These are phyloP conservation scores for Diaporthe citrichinensis DNA, from an alignment of 2,329 filamentous ascomycete species.

Conservation along the genomic window DNA sequence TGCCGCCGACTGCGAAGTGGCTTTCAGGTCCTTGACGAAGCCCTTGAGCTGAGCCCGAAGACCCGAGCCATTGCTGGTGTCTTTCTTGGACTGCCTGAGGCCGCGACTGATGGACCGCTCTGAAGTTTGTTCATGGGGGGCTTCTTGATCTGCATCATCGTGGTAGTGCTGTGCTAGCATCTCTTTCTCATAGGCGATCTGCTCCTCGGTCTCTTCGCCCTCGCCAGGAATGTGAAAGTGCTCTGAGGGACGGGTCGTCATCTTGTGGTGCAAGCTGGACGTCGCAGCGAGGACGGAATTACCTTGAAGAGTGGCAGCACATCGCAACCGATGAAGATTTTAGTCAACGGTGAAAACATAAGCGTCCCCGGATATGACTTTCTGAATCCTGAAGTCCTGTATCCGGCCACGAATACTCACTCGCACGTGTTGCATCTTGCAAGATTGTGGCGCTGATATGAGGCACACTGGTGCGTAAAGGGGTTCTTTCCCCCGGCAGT, in stretches of 20 bases:
- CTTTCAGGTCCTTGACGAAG: slow-evolving; percentile 4
- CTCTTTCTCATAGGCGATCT: background rate
- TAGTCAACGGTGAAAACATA: background rate
- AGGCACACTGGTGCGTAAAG: background rate
- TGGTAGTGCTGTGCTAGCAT: background rate
- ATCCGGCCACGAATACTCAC: background rate
- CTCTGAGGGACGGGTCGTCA: background rate
- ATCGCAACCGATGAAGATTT: background rate
- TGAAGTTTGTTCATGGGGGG: background rate
- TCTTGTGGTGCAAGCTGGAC: background rate
- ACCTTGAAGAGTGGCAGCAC: background rate
- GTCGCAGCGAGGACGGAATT: background rate
- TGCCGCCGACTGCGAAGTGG: background rate
- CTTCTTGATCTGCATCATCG: background rate
- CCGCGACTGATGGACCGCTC: background rate
- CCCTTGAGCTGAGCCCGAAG: background rate
- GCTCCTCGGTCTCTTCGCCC: slow-evolving; percentile 10
- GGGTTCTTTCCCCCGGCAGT: background rate
- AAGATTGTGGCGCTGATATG: background rate
- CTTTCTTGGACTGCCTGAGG: background rate
- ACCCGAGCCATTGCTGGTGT: background rate
- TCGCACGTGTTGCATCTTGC: slow-evolving; percentile 12
- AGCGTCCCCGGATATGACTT: no score
- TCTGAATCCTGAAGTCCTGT: no score
- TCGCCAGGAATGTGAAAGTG: background rate